Evolutionary conservation across 1,139 yeast genomes (phyloP), one percentile per base, ranked within the genome.

Genomic region (Sugiyamaella pinicola): DNA sequence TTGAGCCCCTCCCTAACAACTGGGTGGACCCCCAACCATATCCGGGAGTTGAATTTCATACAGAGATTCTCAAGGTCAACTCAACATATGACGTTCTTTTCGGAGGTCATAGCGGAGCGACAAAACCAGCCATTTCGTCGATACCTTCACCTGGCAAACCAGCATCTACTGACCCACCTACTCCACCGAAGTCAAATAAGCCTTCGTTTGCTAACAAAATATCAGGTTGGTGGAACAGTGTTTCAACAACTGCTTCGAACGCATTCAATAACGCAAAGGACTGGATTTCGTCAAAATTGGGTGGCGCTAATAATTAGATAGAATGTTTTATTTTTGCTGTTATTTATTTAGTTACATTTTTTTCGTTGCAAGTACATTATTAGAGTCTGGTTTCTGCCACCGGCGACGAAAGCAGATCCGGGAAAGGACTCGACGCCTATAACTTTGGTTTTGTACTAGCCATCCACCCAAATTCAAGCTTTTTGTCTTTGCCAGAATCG

Each of bases 401-500:
- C n/a, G n/a, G n/a, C n/a, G n/a, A n/a, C n/a, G n/a, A n/a, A n/a
- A n/a, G n/a, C n/a, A n/a, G n/a, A n/a, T n/a, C n/a, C n/a, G n/a
- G n/a, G n/a, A n/a, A n/a, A n/a, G n/a, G n/a, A n/a, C n/a, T 9
- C 28, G 28, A 24, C 28, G 41, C 18, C 51, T 51, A 59, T 34
- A 60, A 41, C 56, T 64, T 64, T 15, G 65, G 55, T 55, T 73
- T 70, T n/a, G 75, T 69, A 63, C 75, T 74, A 21, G 78, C 77
- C 72, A 81, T 83, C 87, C 87, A 83, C 1, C 84, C 85, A 66
- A 83, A 83, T 41, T 77, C 77, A 42, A 83, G 70, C 60, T 79
- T 78, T 55, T 74, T 75, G 58, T 76, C 76, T 38, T 74, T 74
- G 1, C 83, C 84, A 4, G 81, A 79, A 44, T 79, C 82, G 13